Evolutionary conservation across 768 basidiomycete species (phyloP).

Genomic region (Suillus tomentosus): DNA sequence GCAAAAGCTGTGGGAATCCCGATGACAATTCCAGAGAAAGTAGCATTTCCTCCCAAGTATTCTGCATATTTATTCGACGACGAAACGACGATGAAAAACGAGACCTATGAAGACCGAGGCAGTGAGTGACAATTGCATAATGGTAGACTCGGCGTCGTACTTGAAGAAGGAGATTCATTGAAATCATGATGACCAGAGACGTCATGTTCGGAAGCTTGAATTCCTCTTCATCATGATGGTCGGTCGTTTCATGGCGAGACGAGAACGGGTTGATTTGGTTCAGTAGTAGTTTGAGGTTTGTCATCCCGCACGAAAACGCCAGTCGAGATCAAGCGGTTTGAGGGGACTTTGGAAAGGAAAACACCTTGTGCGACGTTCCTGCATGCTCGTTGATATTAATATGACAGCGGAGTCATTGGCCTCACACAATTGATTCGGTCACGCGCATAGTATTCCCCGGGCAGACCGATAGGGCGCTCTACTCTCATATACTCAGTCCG

Average conservation of each 20-base stretch:
- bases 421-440: no score
- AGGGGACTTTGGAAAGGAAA: no score
- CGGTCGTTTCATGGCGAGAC: neutral
- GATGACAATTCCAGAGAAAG: slow-evolving; percentile 66
- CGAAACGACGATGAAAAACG: slow-evolving; percentile 71
- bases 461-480: no score
- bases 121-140: neutral
- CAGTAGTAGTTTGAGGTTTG: neutral
- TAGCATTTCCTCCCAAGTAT: slow-evolving; percentile 64
- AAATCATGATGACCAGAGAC: slow-evolving; percentile 48
- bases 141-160: slow-evolving; percentile 27
- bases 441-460: no score
- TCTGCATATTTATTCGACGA: slow-evolving; percentile 65
- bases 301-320: neutral
- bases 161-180: slow-evolving; percentile 47
- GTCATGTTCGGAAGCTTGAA: slow-evolving; percentile 50
- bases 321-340: no score
- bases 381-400: no score
- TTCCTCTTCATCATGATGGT: slow-evolving; percentile 25
- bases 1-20: slow-evolving; percentile 70
- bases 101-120: slow-evolving; percentile 40
- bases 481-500: no score
- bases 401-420: no score
- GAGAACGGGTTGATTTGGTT: neutral
- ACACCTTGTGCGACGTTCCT: no score